These are phyloP conservation scores for Rhododendron simsii DNA, from an alignment of 148 eudicot species.

Conservation along the genomic window DNA sequence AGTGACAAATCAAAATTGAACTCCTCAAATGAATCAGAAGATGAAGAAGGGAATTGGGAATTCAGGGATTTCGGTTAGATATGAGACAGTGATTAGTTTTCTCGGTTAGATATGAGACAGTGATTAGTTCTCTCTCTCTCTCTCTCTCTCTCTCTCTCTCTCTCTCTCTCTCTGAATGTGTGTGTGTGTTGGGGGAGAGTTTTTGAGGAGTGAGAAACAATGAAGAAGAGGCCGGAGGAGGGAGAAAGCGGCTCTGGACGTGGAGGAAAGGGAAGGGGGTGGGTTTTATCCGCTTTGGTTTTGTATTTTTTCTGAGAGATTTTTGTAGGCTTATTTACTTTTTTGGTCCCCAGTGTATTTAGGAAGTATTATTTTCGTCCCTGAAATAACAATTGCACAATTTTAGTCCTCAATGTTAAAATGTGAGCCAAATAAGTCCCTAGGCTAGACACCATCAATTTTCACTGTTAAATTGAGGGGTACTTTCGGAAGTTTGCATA, in stretches of 20 bases:
- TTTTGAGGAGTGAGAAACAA: not conserved
- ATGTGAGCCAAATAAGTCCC: no score
- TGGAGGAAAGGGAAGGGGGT: not conserved
- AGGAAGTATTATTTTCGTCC: no score
- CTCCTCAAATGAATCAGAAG: not conserved
- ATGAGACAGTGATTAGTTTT: not conserved
- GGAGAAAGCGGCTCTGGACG: not conserved
- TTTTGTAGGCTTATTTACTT: not conserved
- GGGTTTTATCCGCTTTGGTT: not conserved
- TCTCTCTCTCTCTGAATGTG: not conserved
- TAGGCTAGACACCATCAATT: no score
- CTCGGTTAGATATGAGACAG: no score
- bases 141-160: not conserved
- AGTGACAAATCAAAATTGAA: not conserved
- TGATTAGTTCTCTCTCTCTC: no score
- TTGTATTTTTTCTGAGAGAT: not conserved
- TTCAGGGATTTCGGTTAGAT: not conserved
- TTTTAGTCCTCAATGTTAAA: no score
- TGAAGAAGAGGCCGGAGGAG: not conserved
- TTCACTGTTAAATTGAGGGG: no score
- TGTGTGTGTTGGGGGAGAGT: not conserved
- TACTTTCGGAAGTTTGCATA: no score
- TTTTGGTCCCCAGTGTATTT: no score
- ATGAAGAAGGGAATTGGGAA: not conserved
- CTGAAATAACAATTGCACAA: no score